phyloP scores from a whole-genome alignment of 192 early-diverging fungal species.

The Chytriomyces hyalinus region DNA sequence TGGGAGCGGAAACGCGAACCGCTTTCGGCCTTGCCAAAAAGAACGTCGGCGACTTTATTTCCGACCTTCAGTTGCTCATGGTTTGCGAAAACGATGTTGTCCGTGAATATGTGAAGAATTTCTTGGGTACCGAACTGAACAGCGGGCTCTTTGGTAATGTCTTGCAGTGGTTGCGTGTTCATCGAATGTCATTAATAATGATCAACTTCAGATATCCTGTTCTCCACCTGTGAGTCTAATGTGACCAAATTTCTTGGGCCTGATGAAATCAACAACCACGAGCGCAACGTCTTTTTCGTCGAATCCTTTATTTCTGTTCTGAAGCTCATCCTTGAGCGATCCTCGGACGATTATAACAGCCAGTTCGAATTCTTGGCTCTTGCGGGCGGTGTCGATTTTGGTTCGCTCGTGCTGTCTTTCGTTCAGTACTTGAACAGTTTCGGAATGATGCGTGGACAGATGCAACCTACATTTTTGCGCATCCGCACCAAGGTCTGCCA shows the following conservation, averaged over 20 bases:
- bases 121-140: constrained; percentile 77
- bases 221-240: constrained; percentile 42
- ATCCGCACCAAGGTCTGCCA: constrained; percentile 82
- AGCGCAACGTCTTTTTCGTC: constrained; percentile 66
- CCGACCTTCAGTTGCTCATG: constrained; percentile 73
- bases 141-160: constrained; percentile 65
- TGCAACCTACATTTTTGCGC: constrained; percentile 56
- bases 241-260: constrained; percentile 66
- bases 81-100: constrained; percentile 76
- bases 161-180: neutral
- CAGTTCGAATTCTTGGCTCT: constrained; percentile 2
- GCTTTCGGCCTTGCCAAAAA: constrained; percentile 37
- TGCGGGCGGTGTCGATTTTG: constrained; percentile 67
- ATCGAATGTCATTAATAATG: neutral
- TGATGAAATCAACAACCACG: constrained; percentile 60
- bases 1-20: constrained; percentile 25
- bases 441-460: constrained; percentile 37
- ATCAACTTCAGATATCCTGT: constrained; percentile 36
- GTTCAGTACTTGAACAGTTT: constrained; percentile 75
- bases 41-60: constrained; percentile 73
- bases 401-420: constrained; percentile 67
- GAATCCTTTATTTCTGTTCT: constrained; percentile 77
- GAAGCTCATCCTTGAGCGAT: constrained; percentile 75
- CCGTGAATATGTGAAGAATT: constrained; percentile 77
- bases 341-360: constrained; percentile 39